Base-by-base conservation (phyloP, 2,329 filamentous ascomycete species). In the Capronia epimyces region DNA sequence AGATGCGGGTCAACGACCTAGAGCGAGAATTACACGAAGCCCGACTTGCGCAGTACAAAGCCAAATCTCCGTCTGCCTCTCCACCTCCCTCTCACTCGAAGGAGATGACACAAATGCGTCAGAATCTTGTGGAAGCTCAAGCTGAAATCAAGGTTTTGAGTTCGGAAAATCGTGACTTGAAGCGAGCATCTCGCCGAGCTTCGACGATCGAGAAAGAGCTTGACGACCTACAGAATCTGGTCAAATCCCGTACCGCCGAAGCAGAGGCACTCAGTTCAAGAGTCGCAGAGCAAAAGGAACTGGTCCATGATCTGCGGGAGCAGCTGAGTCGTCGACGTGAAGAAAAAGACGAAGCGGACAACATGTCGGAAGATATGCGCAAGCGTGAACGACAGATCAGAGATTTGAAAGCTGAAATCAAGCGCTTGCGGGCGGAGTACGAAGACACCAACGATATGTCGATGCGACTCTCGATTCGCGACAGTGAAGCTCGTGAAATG, bases 231-330 rank as follows among this genome's bases (percentile, higher is more conserved):
- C 71, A 73, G 44, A 70, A 74, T 40, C 56, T 76, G 1, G 66
- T 76, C 15, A 71, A 75, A 59, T 70, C 72, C 12, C 70, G 71
- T 6, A 67, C 71, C 4, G 66, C 72, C 1, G 75, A 77, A 60
- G 69, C 75, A 36, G 81, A 87, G 65, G 78, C 82, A 27, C 74
- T 93, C n/a, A 83, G 87, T 59, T 76, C 87, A 51, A 82, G 87
- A 62, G 75, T 93, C 22, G 75, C 78, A 4, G 81, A 86, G 62
- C 82, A 86, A 55, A 83, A 88, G 49, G 75, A 80, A 49, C 77
- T 81, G 12, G 79, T 90, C 43, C 78, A 79, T 34, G 68, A 72
- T 49, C 55, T 73, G 24, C 69, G 67, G 57, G 59, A 58, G 13
- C 37, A 58, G 60, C 75, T 89, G 16, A 74, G 62, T 69, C 70